Conservation (phyloP, 768 basidiomycete species). For the Boletus subcaerulescens region DNA sequence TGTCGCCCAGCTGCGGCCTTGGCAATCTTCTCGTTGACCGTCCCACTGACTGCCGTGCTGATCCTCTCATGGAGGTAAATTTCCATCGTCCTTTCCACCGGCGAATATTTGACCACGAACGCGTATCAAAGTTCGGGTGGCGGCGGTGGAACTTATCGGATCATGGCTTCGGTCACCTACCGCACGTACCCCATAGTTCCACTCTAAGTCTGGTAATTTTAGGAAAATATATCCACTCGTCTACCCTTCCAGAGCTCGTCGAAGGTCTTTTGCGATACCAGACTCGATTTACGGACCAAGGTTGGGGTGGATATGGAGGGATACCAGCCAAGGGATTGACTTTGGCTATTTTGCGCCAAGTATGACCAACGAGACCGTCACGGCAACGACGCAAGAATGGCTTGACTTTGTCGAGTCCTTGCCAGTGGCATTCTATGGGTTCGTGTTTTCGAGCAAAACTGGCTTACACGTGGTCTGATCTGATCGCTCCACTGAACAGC, state of each 20-base stretch:
- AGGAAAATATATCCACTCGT: slow-evolving; percentile 33
- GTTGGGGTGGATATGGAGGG: slow-evolving; percentile 43
- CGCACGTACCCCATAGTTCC: slow-evolving; percentile 40
- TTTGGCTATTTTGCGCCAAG: slow-evolving; percentile 35
- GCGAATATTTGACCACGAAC: slow-evolving; percentile 40
- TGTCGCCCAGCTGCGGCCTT: slow-evolving; percentile 42
- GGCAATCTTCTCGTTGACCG: slow-evolving; percentile 28
- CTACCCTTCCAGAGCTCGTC: slow-evolving; percentile 30
- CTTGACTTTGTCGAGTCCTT: slow-evolving; percentile 20
- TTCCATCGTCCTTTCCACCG: slow-evolving; percentile 42
- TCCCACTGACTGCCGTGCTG: no score
- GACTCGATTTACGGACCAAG: slow-evolving; percentile 36
- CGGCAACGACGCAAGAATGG: slow-evolving; percentile 35
- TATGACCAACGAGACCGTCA: slow-evolving; percentile 33
- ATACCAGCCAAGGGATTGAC: neutral
- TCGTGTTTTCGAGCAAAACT: neutral
- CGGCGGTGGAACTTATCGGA: slow-evolving; percentile 48
- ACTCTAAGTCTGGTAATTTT: slow-evolving; percentile 27
- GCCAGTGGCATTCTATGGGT: slow-evolving; percentile 4
- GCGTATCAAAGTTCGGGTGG: slow-evolving; percentile 42
- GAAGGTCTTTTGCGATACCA: slow-evolving; percentile 30
- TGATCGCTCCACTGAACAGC: slow-evolving; percentile 8
- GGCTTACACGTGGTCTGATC: neutral
- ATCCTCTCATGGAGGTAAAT: slow-evolving; percentile 43
- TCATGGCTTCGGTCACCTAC: slow-evolving; percentile 48